Evolutionary conservation across 495 filamentous ascomycete genomes (phyloP).

Genomic region (Lineolata rhizophorae): DNA sequence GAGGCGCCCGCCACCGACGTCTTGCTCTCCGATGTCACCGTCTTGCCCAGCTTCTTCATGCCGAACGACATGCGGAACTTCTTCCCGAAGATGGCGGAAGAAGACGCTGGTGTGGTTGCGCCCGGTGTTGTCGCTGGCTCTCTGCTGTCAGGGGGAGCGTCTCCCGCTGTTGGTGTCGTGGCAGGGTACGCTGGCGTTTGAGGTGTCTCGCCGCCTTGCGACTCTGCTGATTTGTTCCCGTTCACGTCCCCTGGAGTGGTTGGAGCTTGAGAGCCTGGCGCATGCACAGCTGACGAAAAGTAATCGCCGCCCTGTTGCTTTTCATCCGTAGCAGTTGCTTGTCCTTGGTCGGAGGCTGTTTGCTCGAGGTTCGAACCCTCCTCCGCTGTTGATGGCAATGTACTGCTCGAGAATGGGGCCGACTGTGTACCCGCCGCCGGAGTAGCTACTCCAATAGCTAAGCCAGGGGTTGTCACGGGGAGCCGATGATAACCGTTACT

Average conservation of each 20-base stretch:
- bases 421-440: too few relatives aligned
- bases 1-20: conserved; percentile 35
- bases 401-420: too few relatives aligned
- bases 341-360: conserved; percentile 13
- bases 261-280: background rate
- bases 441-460: conserved; percentile 48
- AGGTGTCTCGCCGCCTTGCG: background rate
- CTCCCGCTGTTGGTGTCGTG: conserved; percentile 7
- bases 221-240: conserved; percentile 1
- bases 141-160: conserved; percentile 42
- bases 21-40: conserved; percentile 42
- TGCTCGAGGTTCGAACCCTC: too few relatives aligned
- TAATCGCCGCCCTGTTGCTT: conserved; percentile 25
- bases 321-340: background rate
- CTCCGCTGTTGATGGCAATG: too few relatives aligned
- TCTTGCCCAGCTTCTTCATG: conserved; percentile 58
- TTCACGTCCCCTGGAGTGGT: background rate
- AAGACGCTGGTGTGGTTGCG: conserved; percentile 14
- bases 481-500: conserved; percentile 33
- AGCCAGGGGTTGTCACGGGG: conserved; percentile 52
- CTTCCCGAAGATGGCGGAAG: conserved; percentile 46
- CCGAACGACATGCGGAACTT: conserved; percentile 71
- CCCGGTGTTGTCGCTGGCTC: conserved; percentile 48
- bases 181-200: background rate
- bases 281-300: conserved; percentile 26